Conservation (phyloP, 176 grass and related monocot genomes). For the Dactylis glomerata region DNA sequence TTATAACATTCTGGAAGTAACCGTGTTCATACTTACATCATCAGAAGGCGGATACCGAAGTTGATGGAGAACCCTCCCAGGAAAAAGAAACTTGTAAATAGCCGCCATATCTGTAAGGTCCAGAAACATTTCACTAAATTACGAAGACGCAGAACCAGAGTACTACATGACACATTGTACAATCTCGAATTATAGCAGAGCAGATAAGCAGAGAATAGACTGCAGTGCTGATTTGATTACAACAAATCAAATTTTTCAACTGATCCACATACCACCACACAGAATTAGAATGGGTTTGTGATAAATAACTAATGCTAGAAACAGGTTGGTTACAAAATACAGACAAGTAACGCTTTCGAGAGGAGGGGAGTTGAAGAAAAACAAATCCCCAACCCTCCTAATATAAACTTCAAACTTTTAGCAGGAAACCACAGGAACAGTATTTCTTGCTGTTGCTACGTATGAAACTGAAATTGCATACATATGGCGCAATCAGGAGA, state of each 20-base stretch:
- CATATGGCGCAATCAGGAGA: background rate
- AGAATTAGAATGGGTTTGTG: background rate
- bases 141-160: background rate
- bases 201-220: conserved; percentile 3
- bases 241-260: background rate
- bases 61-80: conserved; percentile 82
- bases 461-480: background rate
- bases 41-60: conserved; percentile 87
- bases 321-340: background rate
- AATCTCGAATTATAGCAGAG: conserved; percentile 1
- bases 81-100: conserved; percentile 77
- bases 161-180: conserved; percentile 2
- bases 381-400: background rate
- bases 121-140: conserved; percentile 3
- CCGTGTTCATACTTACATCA: conserved; percentile 63
- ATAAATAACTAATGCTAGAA: background rate
- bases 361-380: background rate
- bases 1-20: conserved; percentile 12
- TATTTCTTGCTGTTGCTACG: background rate
- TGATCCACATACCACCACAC: background rate
- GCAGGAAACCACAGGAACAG: background rate
- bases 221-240: background rate
- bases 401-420: background rate
- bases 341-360: background rate
- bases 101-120: conserved; percentile 69